Conservation (phyloP, 225 moss, liverwort and hornwort genomes). For the Climacium dendroides region DNA sequence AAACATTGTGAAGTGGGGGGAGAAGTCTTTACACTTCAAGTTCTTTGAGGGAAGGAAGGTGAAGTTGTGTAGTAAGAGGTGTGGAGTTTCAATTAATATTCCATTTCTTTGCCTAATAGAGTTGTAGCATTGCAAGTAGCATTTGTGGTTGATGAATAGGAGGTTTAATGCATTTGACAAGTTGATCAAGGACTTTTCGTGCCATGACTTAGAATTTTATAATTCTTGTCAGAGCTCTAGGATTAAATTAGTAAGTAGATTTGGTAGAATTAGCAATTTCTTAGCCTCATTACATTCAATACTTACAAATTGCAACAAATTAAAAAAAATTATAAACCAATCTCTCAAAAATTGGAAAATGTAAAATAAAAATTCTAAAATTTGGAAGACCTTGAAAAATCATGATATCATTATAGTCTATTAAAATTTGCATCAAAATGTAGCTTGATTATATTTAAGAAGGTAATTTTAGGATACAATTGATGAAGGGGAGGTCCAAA, state of each 20-base stretch:
- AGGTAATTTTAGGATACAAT: too few relatives aligned
- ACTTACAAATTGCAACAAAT: background rate
- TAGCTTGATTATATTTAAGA: background rate
- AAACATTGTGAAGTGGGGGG: rapidly evolving
- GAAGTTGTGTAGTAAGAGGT: background rate
- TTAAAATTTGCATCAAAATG: background rate
- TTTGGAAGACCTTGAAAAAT: background rate
- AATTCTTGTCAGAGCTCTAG: too few relatives aligned
- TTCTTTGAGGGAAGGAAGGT: rapidly evolving
- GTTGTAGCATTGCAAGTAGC: too few relatives aligned
- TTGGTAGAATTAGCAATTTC: background rate
- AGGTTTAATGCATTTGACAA: background rate
- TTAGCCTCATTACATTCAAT: rapidly evolving
- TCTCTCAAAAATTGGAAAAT: rapidly evolving
- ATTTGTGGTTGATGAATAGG: background rate
- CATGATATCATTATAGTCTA: rapidly evolving
- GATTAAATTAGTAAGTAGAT: background rate
- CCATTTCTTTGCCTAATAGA: background rate
- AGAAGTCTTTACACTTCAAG: background rate
- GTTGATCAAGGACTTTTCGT: background rate
- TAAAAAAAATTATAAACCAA: background rate
- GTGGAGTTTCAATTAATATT: background rate
- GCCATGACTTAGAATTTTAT: too few relatives aligned
- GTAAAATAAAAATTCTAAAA: too few relatives aligned
- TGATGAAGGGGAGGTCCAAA: background rate